phyloP scores from a whole-genome alignment of 148 eudicot genomes.

The Bassia scoparia region DNA sequence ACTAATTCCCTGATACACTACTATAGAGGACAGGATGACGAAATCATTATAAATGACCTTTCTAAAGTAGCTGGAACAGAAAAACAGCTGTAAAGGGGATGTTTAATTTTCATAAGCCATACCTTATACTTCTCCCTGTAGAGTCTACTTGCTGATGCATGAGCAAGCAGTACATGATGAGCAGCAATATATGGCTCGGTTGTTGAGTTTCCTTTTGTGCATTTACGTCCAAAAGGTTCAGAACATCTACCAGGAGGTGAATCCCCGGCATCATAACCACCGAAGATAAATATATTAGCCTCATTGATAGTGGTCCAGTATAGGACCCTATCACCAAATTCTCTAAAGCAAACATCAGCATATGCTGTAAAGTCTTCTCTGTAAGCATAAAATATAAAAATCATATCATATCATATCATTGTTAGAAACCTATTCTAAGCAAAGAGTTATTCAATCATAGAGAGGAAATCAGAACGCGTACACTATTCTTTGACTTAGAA shows the following conservation, averaged over 20 bases:
- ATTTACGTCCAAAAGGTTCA: conserved; percentile 26
- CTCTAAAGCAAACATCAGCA: conserved; percentile 71
- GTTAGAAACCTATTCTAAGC: background rate
- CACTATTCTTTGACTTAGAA: conserved; percentile 43
- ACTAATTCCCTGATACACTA: too few relatives aligned
- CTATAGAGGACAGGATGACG: too few relatives aligned
- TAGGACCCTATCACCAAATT: conserved; percentile 60
- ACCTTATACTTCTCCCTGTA: conserved; percentile 44
- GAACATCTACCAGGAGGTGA: conserved; percentile 54
- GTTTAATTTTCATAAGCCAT: background rate
- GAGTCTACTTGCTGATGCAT: conserved; percentile 43
- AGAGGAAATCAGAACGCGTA: conserved; percentile 7
- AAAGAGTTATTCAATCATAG: background rate
- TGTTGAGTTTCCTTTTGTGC: conserved; percentile 49
- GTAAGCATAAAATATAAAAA: too few relatives aligned
- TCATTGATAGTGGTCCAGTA: conserved; percentile 68
- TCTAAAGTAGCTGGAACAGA: background rate
- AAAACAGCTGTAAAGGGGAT: background rate
- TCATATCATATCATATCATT: background rate
- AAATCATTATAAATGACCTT: too few relatives aligned
- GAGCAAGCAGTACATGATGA: conserved; percentile 53
- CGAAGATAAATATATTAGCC: conserved; percentile 37
- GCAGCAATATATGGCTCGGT: conserved; percentile 53
- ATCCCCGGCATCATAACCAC: conserved; percentile 44
- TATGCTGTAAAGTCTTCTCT: conserved; percentile 46